Percentiles rank a stretch among this genome's conserved stretches.
Evolutionary conservation across 345 rosid genomes (phyloP).

Genomic region (Syzygium aqueum): DNA sequence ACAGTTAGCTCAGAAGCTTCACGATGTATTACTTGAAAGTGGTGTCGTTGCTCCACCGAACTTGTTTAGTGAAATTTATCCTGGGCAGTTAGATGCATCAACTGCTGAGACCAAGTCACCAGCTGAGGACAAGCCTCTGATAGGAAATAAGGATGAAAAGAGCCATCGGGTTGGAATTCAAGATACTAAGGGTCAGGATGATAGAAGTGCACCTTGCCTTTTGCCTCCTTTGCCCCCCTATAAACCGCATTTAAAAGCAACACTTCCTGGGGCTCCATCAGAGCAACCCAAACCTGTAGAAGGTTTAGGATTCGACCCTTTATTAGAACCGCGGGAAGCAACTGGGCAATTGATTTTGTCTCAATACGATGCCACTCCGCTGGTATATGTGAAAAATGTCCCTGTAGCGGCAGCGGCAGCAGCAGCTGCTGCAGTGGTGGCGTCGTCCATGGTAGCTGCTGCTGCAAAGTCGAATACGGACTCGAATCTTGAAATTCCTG

Average conservation of each 20-base stretch:
- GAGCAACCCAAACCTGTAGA: slow-evolving; percentile 35
- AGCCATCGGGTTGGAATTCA: slow-evolving; percentile 19
- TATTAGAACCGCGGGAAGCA: slow-evolving; percentile 21
- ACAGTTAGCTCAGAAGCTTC: slow-evolving; percentile 80
- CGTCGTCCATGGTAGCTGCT: slow-evolving; percentile 94
- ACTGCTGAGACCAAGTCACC: slow-evolving; percentile 5
- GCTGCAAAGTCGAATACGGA: slow-evolving; percentile 59
- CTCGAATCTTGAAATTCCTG: slow-evolving; percentile 70
- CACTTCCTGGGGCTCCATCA: slow-evolving; percentile 10
- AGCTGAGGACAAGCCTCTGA: slow-evolving; percentile 26
- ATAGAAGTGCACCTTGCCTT: slow-evolving; percentile 27
- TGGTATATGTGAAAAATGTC: slow-evolving; percentile 42
- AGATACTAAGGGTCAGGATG: slow-evolving; percentile 31
- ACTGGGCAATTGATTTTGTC: slow-evolving; percentile 22
- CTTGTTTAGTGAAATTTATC: slow-evolving; percentile 59
- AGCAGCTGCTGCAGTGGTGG: slow-evolving; percentile 93
- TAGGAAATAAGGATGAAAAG: slow-evolving; percentile 29
- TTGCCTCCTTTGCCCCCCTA: slow-evolving; percentile 60
- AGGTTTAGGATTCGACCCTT: slow-evolving; percentile 19
- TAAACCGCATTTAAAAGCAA: slow-evolving; percentile 25
- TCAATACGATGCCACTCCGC: slow-evolving; percentile 38
- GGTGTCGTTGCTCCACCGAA: slow-evolving; percentile 87
- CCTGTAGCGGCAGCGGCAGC: slow-evolving; percentile 82
- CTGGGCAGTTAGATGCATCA: slow-evolving; percentile 34
- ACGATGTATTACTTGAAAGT: slow-evolving; percentile 87